Base-by-base conservation (phyloP, 176 grass and related monocot species). In the Canna indica region DNA sequence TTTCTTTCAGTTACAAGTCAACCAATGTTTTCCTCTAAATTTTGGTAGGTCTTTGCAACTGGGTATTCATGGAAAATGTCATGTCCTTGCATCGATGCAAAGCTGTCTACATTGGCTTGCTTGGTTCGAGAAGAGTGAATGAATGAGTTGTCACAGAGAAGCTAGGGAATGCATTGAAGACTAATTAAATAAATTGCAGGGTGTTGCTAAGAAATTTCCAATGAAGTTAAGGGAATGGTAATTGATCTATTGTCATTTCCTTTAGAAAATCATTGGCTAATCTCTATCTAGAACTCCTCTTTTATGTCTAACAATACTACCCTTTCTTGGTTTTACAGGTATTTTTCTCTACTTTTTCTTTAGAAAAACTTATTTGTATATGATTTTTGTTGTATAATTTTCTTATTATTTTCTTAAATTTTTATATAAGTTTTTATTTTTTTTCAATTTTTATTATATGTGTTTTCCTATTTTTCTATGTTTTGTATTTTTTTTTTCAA, bases 131-230 rank as follows among this genome's bases (percentile, higher is more conserved):
- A 30, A 79, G 85, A 56, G 88, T 78, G 7, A 73, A 87, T 63
- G 77, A 86, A 72, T 91, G 88, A 81, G 83, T 91, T 29, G 88
- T 91, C 39, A 91, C 88, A 20, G 74, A 91, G 81, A 91, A 91
- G 69, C 59, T 76, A 78, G 81, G 46, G 78, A 74, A 52, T 76
- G 71, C 73, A 69, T 73, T 52, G 74, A 80, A 75, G 66, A 79
- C 45, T n/a, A n/a, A n/a, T n/a, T 72, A 87, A 64, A 41, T 69
- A 58, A 77, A 58, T 27, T 50, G 78, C 16, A 69, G n/a, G 75
- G 78, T 71, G 29, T 73, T 84, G 66, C 81, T 81, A 13, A 64
- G 77, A 76, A 75, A 67, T 67, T 14, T 80, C 73, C 70, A 56
- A 79, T 70, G 28, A 85, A 82, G 42, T 82, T 84, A 30, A 76